A percentile compares a stretch with the other conserved stretches of the same genome.
These are phyloP conservation scores for Plasmodium cynomolgi DNA, from an alignment of 169 alveolate species.

Conservation along the genomic window DNA sequence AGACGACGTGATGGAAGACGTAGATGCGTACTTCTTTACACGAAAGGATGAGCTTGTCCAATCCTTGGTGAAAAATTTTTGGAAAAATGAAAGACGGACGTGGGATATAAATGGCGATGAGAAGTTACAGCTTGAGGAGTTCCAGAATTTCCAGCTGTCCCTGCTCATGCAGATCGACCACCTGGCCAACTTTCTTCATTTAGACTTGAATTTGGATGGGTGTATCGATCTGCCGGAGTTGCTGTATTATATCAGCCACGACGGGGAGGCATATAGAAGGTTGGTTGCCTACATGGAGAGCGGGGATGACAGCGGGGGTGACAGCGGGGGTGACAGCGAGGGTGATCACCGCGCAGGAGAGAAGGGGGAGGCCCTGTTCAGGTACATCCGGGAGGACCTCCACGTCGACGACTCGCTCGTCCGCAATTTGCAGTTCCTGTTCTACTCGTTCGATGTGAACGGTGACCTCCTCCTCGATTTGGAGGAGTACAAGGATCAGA, in stretches of 20 bases:
- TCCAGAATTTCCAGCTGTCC: conserved; percentile 28
- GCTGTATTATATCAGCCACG: conserved; percentile 12
- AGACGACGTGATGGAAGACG: background rate
- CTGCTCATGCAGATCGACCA: conserved; percentile 10
- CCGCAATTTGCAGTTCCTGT: background rate
- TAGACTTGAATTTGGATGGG: conserved; percentile 44
- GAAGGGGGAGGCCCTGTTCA: conserved; percentile 5
- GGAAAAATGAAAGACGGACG: background rate
- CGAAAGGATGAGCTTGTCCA: background rate
- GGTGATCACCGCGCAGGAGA: background rate
- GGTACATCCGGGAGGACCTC: conserved; percentile 11
- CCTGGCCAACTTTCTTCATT: conserved; percentile 23
- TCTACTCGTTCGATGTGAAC: conserved; percentile 24
- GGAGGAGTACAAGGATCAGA: conserved; percentile 42
- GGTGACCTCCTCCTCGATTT: conserved; percentile 29
- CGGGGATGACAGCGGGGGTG: background rate
- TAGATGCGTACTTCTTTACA: background rate
- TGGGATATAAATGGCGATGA: conserved; percentile 53
- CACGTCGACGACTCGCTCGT: background rate
- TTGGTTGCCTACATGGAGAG: background rate
- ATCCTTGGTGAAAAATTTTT: conserved; percentile 2
- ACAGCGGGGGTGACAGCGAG: background rate
- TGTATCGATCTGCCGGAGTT: conserved; percentile 28
- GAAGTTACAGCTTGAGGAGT: conserved; percentile 51
- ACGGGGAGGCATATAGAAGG: background rate